Conservation (phyloP, 805 yeast species). For the Ogataea dorogensis region DNA sequence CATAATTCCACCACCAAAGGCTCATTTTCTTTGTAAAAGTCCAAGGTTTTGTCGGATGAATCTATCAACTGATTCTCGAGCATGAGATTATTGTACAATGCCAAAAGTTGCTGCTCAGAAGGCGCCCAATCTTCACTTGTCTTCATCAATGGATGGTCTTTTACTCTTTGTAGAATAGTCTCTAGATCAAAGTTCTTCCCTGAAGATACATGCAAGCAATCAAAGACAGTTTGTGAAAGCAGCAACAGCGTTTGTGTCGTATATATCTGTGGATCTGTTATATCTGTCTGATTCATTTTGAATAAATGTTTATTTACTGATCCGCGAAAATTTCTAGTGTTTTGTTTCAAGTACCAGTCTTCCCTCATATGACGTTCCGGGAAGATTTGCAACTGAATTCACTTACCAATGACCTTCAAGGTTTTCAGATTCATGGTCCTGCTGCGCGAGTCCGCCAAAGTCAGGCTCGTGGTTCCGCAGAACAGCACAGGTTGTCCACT, state of each 20-base stretch:
- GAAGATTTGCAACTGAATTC: conserved; percentile 3
- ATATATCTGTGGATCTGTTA: conserved; percentile 22
- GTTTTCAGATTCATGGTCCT: conserved; percentile 10
- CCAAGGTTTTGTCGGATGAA: conserved; percentile 6
- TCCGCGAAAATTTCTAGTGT: conserved; percentile 5
- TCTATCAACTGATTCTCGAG: conserved; percentile 15
- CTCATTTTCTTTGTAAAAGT: conserved; percentile 18
- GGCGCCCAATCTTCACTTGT: conserved; percentile 13
- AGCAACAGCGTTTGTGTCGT: conserved; percentile 32
- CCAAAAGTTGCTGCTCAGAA: conserved; percentile 19
- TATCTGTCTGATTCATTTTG: conserved; percentile 1
- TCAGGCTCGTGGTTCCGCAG: neutral
- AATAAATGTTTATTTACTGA: conserved; percentile 4
- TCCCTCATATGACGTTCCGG: conserved; percentile 4
- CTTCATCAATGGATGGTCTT: conserved; percentile 28
- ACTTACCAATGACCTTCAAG: conserved; percentile 2
- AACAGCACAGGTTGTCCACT: neutral
- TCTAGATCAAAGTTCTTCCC: conserved; percentile 14
- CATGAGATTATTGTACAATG: conserved; percentile 22
- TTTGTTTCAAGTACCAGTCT: conserved; percentile 3
- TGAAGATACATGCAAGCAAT: conserved; percentile 15
- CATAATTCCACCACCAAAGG: conserved; percentile 23
- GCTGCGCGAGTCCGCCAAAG: neutral
- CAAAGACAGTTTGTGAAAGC: conserved; percentile 32
- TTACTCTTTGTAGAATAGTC: conserved; percentile 18